Evolutionary conservation across 2,329 filamentous ascomycete species (phyloP).

Genomic region (Colletotrichum incanum): DNA sequence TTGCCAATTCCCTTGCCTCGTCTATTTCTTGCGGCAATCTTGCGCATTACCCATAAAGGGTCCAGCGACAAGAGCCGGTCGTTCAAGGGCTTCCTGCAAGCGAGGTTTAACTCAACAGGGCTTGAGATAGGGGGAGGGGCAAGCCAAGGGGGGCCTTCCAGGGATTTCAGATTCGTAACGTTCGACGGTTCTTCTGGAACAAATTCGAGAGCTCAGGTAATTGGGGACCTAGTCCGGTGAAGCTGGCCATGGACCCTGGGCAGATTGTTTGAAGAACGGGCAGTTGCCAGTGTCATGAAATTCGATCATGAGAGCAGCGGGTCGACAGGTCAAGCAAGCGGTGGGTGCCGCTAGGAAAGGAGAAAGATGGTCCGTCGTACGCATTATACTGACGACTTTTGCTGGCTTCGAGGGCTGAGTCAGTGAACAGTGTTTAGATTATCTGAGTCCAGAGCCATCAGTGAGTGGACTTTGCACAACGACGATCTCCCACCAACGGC

Average conservation of each 20-base stretch:
- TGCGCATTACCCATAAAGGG: constrained; percentile 39
- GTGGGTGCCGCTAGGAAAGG: constrained; percentile 23
- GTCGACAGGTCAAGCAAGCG: constrained; percentile 24
- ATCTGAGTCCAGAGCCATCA: constrained; percentile 14
- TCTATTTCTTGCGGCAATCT: constrained; percentile 39
- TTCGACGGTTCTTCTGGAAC: constrained; percentile 42
- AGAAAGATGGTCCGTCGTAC: constrained; percentile 9
- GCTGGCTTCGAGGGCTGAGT: constrained; percentile 36
- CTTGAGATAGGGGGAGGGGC: constrained; percentile 43
- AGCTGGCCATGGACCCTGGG: constrained; percentile 33
- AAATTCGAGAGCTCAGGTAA: constrained; percentile 16
- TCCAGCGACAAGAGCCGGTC: constrained; percentile 31
- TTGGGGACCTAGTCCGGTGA: constrained; percentile 19
- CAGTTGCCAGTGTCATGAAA: constrained; percentile 29
- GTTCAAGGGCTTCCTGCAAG: constrained; percentile 36
- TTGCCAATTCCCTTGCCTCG: constrained; percentile 28
- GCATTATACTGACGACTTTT: constrained; percentile 2
- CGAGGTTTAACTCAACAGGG: constrained; percentile 36
- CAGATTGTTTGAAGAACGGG: constrained; percentile 30
- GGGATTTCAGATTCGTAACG: constrained; percentile 23
- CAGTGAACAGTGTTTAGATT: constrained; percentile 33
- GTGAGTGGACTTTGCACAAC: constrained; percentile 19
- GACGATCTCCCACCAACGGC: constrained; percentile 29
- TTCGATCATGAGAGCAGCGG: constrained; percentile 23
- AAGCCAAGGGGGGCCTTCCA: constrained; percentile 23